These are phyloP conservation scores for Silene latifolia DNA, from an alignment of 148 eudicot genomes.

Conservation along the genomic window DNA sequence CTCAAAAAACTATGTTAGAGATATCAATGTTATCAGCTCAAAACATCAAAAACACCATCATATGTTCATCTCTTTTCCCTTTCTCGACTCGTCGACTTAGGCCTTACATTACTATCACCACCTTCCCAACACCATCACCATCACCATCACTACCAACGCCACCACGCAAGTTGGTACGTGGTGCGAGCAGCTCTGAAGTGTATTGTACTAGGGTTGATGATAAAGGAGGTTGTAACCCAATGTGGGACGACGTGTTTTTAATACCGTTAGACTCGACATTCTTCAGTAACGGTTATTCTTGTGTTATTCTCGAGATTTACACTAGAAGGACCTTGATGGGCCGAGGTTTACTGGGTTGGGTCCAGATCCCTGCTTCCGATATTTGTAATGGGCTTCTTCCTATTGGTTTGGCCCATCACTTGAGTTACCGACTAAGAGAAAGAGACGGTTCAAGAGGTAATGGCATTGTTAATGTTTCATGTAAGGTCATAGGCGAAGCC, in stretches of 20 bases:
- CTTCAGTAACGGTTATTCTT: slow-evolving; percentile 20
- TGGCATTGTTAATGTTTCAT: slow-evolving; percentile 45
- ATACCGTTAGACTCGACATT: slow-evolving; percentile 40
- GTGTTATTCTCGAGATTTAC: slow-evolving; percentile 37
- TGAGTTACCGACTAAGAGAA: slow-evolving; percentile 51
- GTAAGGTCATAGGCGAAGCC: slow-evolving; percentile 30
- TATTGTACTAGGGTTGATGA: slow-evolving; percentile 47
- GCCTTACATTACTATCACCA: slow-evolving; percentile 48
- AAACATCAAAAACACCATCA: slow-evolving; percentile 33
- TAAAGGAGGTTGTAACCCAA: slow-evolving; percentile 46
- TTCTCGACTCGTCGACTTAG: slow-evolving; percentile 25
- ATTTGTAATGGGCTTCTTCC: slow-evolving; percentile 36
- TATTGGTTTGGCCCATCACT: slow-evolving; percentile 28
- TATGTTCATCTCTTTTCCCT: slow-evolving; percentile 26
- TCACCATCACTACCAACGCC: not conserved
- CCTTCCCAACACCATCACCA: slow-evolving; percentile 14
- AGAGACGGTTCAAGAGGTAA: slow-evolving; percentile 59
- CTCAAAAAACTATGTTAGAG: slow-evolving; percentile 31
- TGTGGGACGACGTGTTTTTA: slow-evolving; percentile 55
- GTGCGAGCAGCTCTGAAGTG: slow-evolving; percentile 12
- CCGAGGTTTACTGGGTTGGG: slow-evolving; percentile 47
- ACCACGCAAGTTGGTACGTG: slow-evolving; percentile 10
- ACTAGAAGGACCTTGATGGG: slow-evolving; percentile 37
- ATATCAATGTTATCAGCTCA: slow-evolving; percentile 53
- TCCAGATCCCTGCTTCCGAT: slow-evolving; percentile 48